Conservation (phyloP, 169 alveolate species). For the Miamiensis avidus region DNA sequence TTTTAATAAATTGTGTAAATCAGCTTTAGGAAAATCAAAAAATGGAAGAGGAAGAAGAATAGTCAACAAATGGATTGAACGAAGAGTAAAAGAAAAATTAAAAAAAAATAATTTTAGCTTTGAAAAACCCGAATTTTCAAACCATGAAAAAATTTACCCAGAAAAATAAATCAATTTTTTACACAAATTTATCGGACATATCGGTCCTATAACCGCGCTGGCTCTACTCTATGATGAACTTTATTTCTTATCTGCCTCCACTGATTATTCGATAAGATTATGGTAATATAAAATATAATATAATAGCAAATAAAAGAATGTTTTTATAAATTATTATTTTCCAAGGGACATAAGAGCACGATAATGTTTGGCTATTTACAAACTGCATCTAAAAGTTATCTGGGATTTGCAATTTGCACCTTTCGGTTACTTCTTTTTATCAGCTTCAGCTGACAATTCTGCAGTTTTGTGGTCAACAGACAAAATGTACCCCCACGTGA, state of each 20-base stretch:
- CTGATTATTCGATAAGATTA: conserved; percentile 3
- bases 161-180: background rate
- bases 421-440: background rate
- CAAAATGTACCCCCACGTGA: background rate
- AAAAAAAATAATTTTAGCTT: too few species aligned
- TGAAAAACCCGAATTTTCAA: too few species aligned
- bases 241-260: conserved; percentile 17
- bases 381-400: background rate
- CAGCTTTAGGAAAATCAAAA: background rate
- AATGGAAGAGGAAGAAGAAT: background rate
- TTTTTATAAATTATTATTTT: too few species aligned
- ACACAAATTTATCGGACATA: conserved; percentile 12
- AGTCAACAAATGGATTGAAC: background rate
- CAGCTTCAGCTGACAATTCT: background rate
- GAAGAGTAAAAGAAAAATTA: too few species aligned
- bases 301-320: too few species aligned
- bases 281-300: background rate
- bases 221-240: conserved; percentile 6
- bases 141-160: background rate
- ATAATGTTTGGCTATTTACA: background rate
- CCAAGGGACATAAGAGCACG: background rate
- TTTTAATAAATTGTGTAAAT: too few species aligned
- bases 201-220: conserved; percentile 7
- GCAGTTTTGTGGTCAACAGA: background rate
- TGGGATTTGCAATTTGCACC: background rate